Evolutionary conservation across 1,284 basidiomycete species (phyloP).

Genomic region (Cutaneotrichosporon sp.): DNA sequence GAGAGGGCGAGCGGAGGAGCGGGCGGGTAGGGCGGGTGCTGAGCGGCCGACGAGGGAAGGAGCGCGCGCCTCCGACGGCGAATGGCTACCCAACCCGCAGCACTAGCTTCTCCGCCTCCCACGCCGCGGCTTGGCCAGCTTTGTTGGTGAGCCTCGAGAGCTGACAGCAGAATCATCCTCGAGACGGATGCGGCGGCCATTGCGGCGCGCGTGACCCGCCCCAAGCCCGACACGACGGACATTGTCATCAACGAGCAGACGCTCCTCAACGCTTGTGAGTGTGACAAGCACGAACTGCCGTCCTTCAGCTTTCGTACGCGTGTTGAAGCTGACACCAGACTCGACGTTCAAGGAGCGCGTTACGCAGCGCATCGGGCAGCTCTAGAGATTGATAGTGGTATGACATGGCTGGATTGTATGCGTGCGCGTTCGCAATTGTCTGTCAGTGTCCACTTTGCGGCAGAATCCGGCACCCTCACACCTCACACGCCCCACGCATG

Average conservation of each 20-base stretch:
- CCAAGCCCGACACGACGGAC: constrained; percentile 89
- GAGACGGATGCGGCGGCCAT: constrained; percentile 96
- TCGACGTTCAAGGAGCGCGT: constrained; percentile 83
- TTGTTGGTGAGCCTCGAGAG: too few relatives aligned
- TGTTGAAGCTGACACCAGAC: constrained; percentile 52
- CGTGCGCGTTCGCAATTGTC: background rate
- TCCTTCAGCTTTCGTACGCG: background rate
- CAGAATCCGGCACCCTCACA: too few relatives aligned
- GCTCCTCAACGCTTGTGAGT: constrained; percentile 73
- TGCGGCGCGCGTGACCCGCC: constrained; percentile 89
- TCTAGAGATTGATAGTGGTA: constrained; percentile 44
- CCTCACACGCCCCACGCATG: constrained; percentile 4
- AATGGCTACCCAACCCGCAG: too few relatives aligned
- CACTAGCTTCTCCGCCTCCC: background rate
- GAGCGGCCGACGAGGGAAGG: too few relatives aligned
- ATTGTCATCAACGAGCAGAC: constrained; percentile 99
- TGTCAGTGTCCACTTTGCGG: background rate
- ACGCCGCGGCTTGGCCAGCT: too few relatives aligned
- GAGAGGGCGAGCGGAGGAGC: too few relatives aligned
- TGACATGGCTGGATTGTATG: constrained; percentile 4
- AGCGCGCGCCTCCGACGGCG: too few relatives aligned
- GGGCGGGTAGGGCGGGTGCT: too few relatives aligned
- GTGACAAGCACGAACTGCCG: too few relatives aligned
- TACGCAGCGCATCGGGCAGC: constrained; percentile 64
- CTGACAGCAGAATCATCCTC: constrained; percentile 78